Conservation (phyloP, 2,329 filamentous ascomycete genomes). For the Incumbomyces delicatus region DNA sequence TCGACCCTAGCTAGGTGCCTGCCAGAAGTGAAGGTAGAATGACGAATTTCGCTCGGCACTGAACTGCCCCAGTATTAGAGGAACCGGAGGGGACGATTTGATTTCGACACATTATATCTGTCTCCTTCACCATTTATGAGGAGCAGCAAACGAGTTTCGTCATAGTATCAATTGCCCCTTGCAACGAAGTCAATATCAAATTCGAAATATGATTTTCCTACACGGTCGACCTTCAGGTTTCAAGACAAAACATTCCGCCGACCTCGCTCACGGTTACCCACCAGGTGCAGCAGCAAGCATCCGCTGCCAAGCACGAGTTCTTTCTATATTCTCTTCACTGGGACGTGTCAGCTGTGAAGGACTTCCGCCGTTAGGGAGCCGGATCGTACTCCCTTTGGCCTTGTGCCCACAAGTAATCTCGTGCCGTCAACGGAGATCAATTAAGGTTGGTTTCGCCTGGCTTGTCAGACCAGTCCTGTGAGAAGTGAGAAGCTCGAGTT, state of each 20-base stretch:
- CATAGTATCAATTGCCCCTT: not conserved
- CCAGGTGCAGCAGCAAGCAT: not conserved
- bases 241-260: not conserved
- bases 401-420: too few species aligned
- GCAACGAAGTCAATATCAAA: not conserved
- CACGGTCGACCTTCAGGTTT: not conserved
- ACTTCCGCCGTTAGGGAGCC: too few species aligned
- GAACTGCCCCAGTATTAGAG: not conserved
- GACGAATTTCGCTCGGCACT: not conserved
- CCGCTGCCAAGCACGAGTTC: not conserved
- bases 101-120: too few species aligned
- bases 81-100: not conserved
- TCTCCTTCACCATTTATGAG: not conserved
- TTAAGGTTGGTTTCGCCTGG: too few species aligned
- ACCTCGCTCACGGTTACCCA: conserved; percentile 1
- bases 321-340: too few species aligned
- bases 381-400: too few species aligned
- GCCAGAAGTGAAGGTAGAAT: not conserved
- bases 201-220: not conserved
- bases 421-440: too few species aligned
- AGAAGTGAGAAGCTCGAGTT: too few species aligned
- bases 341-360: too few species aligned
- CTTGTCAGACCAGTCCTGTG: too few species aligned
- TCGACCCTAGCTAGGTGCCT: not conserved
- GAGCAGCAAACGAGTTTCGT: conserved; percentile 1